Evolutionary conservation across 2,329 filamentous ascomycete species (phyloP).

Genomic region (Fusarium sublunatum): DNA sequence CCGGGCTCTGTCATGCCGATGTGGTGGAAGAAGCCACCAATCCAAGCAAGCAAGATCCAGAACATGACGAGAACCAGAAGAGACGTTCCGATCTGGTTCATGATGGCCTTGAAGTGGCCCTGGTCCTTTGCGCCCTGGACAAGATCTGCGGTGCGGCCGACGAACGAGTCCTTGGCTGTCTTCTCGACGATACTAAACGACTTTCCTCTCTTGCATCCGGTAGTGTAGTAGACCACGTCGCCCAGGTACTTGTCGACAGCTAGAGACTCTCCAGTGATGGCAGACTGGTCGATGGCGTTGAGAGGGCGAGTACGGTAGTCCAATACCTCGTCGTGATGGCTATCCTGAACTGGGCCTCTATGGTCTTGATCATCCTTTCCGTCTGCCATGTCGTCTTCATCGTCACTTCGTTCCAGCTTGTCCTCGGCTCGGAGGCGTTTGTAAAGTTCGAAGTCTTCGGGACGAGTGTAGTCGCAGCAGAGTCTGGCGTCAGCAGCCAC

Average conservation of each 20-base stretch:
- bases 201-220: conserved; percentile 31
- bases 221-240: conserved; percentile 32
- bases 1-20: conserved; percentile 72
- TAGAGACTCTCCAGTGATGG: conserved; percentile 91
- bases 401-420: conserved; percentile 28
- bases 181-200: conserved; percentile 19
- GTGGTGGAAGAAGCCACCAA: conserved; percentile 88
- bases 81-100: conserved; percentile 62
- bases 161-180: conserved; percentile 23
- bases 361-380: neutral
- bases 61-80: conserved; percentile 83
- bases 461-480: conserved; percentile 26
- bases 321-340: neutral
- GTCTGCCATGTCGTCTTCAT: conserved; percentile 23
- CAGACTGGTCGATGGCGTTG: conserved; percentile 78
- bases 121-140: conserved; percentile 34
- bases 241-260: conserved; percentile 81
- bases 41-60: conserved; percentile 79
- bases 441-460: conserved; percentile 32
- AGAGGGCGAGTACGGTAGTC: conserved; percentile 27
- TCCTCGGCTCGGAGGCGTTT: conserved; percentile 31
- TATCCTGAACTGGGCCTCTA: conserved; percentile 60
- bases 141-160: conserved; percentile 29
- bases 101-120: conserved; percentile 53
- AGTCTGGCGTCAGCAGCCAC: conserved; percentile 29